These are phyloP conservation scores for Chamaenerion angustifolium DNA, from an alignment of 345 rosid species.

Conservation along the genomic window DNA sequence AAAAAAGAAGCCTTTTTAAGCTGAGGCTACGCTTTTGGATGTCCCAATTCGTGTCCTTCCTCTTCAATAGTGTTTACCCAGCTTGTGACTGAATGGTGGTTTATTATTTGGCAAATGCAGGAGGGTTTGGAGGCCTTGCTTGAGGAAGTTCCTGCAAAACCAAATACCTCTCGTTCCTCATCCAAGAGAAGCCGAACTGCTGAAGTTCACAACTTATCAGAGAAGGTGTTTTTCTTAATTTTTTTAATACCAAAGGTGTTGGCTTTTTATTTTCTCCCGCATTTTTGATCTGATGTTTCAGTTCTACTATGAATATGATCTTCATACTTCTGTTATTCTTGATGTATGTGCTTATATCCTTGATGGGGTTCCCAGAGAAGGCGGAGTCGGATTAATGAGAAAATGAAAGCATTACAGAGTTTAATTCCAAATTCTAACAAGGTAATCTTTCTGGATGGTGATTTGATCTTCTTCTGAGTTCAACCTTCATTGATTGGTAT, in stretches of 20 bases:
- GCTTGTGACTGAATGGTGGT: neutral
- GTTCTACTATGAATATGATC: neutral
- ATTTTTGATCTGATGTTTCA: neutral
- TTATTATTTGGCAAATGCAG: conserved; percentile 12
- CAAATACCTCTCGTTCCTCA: conserved; percentile 37
- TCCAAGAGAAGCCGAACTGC: conserved; percentile 93
- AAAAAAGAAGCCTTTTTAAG: too few species aligned
- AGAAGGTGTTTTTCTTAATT: conserved; percentile 42
- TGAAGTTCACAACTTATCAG: conserved; percentile 92
- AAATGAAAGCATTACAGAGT: conserved; percentile 92
- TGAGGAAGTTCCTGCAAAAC: conserved; percentile 36
- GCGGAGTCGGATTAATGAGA: conserved; percentile 92
- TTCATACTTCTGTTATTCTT: neutral
- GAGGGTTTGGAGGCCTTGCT: conserved; percentile 54
- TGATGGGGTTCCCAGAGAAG: conserved; percentile 46
- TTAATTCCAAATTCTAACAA: conserved; percentile 90
- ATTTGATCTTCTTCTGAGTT: neutral
- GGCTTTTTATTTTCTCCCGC: too few species aligned
- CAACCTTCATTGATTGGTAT: neutral
- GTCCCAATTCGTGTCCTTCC: too few species aligned
- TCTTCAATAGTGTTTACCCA: too few species aligned
- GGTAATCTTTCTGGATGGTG: conserved; percentile 18
- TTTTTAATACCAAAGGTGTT: too few species aligned
- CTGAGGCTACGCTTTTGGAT: too few species aligned
- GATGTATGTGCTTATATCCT: neutral